Base-by-base conservation (phyloP, 164 flowering plant genomes). In the Echeveria elegans region DNA sequence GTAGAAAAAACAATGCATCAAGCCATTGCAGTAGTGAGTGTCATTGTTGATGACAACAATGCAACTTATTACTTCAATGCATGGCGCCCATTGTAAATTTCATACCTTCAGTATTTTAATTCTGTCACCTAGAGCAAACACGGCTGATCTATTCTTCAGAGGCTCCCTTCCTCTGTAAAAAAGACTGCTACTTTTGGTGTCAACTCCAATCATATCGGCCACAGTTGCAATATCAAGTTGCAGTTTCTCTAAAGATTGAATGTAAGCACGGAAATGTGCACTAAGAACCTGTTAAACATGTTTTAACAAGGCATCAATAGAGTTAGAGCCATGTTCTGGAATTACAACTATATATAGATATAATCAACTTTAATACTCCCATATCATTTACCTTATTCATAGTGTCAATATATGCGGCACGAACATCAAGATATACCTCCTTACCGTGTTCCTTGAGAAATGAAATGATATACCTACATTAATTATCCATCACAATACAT, bases 181-280 rank as follows among this genome's bases (percentile, higher is more conserved):
- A 59, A 92, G 88, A 69, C 97, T 71, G 30, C 83, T 72, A 73
- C 85, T 81, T 80, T 93, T 80, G 47, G 99, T 72, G 69, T 95
- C 99, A 56, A 95, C 88, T 65, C 97, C 99, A 77, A 95, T 95
- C 82, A 95, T 71, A 80, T 95, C 97, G 74, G 77, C 87, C 28
- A 89, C 77, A 71, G 93, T 85, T 71, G 97, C 97, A 66, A 95
- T 88, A 81, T 95, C 99, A 74, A 88, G 74, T 67, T 95, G 99
- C 67, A 95, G 74, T 71, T 87, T 95, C 86, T 95, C 99, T 66
- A 92, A 65, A 32, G 99, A 89, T 83, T 88, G 97, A 63, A 95
- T 89, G 77, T 95, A 95, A 58, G 97, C 96, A 73, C 94, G 96
- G 67, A 95, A 92, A 78, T 95, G 97, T 45, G 97, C 90, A 80